Evolutionary conservation across 306 rosid genomes (phyloP).

Genomic region (Lathyrus oleraceus): DNA sequence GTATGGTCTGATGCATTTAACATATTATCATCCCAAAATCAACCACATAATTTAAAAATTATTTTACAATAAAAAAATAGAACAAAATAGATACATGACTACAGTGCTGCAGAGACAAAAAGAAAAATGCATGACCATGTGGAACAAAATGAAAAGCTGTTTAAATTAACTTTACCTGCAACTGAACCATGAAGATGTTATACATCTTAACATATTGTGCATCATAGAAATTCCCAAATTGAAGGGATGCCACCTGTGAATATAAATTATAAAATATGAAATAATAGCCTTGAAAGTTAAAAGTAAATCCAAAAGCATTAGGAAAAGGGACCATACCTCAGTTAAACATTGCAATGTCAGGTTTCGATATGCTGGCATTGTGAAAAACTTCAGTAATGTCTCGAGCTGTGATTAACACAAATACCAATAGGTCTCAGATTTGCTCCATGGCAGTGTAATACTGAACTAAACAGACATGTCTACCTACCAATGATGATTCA

Average conservation of each 20-base stretch:
- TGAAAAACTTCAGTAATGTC: slow-evolving; percentile 88
- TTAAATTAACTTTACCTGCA: slow-evolving; percentile 63
- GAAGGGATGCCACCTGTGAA: slow-evolving; percentile 85
- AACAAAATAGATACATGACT: slow-evolving; percentile 3
- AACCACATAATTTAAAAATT: slow-evolving; percentile 27
- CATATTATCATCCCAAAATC: slow-evolving; percentile 9
- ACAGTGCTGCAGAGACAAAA: background rate
- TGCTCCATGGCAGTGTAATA: slow-evolving; percentile 11
- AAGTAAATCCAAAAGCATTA: background rate
- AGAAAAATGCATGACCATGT: background rate
- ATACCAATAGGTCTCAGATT: slow-evolving; percentile 21
- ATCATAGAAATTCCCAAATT: slow-evolving; percentile 76
- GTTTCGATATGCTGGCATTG: slow-evolving; percentile 80
- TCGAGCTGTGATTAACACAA: slow-evolving; percentile 64
- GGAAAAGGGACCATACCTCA: slow-evolving; percentile 54
- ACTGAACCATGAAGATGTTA: slow-evolving; percentile 80
- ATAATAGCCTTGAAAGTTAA: slow-evolving; percentile 5
- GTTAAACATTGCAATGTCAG: slow-evolving; percentile 90
- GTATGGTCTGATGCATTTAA: slow-evolving; percentile 54
- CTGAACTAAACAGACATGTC: slow-evolving; percentile 15
- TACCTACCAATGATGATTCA: slow-evolving; percentile 88
- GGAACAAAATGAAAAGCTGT: background rate
- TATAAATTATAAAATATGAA: slow-evolving; percentile 29
- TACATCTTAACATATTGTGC: slow-evolving; percentile 85
- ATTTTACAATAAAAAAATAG: background rate